A percentile compares a stretch with the other conserved stretches of the same genome.
Conservation (phyloP, 2,329 filamentous ascomycete species). For the Rutstroemia sp. region DNA sequence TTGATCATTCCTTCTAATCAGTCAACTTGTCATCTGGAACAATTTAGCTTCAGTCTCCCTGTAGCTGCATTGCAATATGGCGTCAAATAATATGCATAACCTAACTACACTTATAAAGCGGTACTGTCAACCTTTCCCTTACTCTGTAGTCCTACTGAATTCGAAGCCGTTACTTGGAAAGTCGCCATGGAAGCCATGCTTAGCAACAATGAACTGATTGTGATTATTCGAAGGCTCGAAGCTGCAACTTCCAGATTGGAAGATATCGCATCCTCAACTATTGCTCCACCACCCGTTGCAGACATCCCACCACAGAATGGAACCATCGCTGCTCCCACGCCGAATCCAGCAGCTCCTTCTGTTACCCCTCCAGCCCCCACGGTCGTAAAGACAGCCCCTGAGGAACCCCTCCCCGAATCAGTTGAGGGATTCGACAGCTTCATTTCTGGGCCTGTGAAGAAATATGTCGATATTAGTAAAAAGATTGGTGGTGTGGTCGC, state of each 20-base stretch:
- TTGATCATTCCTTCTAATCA: not conserved
- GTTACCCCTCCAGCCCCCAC: conserved; percentile 33
- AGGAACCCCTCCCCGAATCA: conserved; percentile 59
- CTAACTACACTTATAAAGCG: conserved; percentile 96
- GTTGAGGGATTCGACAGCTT: conserved; percentile 84
- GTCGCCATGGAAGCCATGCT: conserved; percentile 20
- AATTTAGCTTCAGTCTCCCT: conserved; percentile 9
- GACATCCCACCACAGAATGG: conserved; percentile 39
- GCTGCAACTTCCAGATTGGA: conserved; percentile 93
- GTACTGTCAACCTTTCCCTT: conserved; percentile 45
- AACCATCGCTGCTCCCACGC: conserved; percentile 29
- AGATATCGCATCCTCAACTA: conserved; percentile 79
- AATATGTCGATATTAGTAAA: conserved; percentile 71
- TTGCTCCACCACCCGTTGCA: conserved; percentile 39
- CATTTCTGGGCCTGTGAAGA: conserved; percentile 64
- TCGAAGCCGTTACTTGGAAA: too few species aligned
- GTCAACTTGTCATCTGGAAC: not conserved
- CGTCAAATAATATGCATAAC: conserved; percentile 85
- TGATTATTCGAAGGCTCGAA: conserved; percentile 65
- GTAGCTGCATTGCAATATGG: conserved; percentile 43
- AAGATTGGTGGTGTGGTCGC: conserved; percentile 70
- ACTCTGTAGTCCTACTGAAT: conserved; percentile 6
- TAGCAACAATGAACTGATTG: conserved; percentile 22
- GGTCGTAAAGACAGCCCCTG: conserved; percentile 34
- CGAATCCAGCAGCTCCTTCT: conserved; percentile 19